phyloP scores from a whole-genome alignment of 176 grass and related monocot genomes.

The Oryza brachyantha region DNA sequence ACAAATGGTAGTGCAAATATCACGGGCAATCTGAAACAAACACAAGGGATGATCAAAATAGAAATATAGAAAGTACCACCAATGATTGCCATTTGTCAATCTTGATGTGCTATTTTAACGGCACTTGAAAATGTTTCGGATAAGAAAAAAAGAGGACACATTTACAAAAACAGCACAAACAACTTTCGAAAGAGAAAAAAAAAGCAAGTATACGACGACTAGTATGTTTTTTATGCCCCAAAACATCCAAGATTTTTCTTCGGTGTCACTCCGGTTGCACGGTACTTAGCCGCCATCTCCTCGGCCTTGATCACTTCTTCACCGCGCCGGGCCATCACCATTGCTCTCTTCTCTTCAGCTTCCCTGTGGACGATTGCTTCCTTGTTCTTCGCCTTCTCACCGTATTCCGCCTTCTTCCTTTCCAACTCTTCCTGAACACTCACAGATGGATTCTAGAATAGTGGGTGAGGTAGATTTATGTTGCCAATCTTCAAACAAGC shows the following conservation, averaged over 20 bases:
- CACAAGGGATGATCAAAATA: not conserved
- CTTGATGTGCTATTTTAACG: not conserved
- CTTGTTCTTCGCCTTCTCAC: constrained; percentile 83
- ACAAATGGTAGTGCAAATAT: not conserved
- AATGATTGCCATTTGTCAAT: not conserved
- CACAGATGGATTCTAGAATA: not conserved
- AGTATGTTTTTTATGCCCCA: constrained; percentile 34
- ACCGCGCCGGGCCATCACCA: constrained; percentile 42
- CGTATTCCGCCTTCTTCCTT: constrained; percentile 72
- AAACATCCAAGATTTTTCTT: constrained; percentile 86
- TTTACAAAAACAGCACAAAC: not conserved
- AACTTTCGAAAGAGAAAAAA: not conserved
- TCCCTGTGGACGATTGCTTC: constrained; percentile 56
- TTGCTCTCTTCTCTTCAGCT: constrained; percentile 83
- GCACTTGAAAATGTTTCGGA: not conserved
- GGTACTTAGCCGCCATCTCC: constrained; percentile 77
- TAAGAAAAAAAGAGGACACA: not conserved
- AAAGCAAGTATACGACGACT: not conserved
- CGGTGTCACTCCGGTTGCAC: constrained; percentile 53
- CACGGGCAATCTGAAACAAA: not conserved
- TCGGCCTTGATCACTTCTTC: constrained; percentile 80
- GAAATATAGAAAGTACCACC: not conserved
- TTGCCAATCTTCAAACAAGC: not conserved
- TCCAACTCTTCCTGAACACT: constrained; percentile 65
- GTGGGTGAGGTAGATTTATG: not conserved